A percentile compares a stretch with the other conserved stretches of the same genome.
These are phyloP conservation scores for Tylopilus sp. DNA, from an alignment of 1,284 basidiomycete species.

Conservation along the genomic window DNA sequence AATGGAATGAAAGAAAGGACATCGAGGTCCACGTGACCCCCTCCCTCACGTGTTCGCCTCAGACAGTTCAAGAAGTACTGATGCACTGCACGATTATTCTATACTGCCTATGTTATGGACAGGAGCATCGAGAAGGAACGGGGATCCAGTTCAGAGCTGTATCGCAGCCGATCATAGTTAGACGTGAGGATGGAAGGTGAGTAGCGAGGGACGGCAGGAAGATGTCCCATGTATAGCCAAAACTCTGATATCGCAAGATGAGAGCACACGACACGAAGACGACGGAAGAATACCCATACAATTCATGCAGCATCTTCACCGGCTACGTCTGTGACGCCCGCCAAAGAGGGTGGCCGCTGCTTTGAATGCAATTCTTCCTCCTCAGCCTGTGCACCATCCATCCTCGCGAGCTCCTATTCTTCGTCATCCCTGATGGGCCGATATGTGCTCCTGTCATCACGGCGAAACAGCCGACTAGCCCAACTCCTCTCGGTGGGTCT, in stretches of 20 bases:
- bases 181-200: slow-evolving; percentile 32
- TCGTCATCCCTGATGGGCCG: slow-evolving; percentile 50
- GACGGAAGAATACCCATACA: background rate
- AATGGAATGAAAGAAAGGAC: slow-evolving; percentile 17
- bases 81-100: slow-evolving; percentile 5
- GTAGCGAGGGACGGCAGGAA: slow-evolving; percentile 5
- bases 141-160: slow-evolving; percentile 1
- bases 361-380: slow-evolving; percentile 19
- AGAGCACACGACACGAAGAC: slow-evolving; percentile 4
- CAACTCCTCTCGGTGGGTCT: slow-evolving; percentile 36
- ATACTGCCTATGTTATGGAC: slow-evolving; percentile 21
- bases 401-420: slow-evolving; percentile 71
- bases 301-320: slow-evolving; percentile 11
- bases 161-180: slow-evolving; percentile 4
- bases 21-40: slow-evolving; percentile 23
- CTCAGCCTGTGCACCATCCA: slow-evolving; percentile 34
- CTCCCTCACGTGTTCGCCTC: no score
- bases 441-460: slow-evolving; percentile 47
- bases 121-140: background rate
- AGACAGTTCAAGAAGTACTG: no score
- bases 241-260: slow-evolving; percentile 5
- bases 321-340: slow-evolving; percentile 7
- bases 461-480: slow-evolving; percentile 51
- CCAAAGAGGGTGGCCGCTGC: slow-evolving; percentile 13
- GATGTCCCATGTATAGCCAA: slow-evolving; percentile 3